Evolutionary conservation across 2,329 filamentous ascomycete species (phyloP).

Genomic region (Microsporum ferrugineum): DNA sequence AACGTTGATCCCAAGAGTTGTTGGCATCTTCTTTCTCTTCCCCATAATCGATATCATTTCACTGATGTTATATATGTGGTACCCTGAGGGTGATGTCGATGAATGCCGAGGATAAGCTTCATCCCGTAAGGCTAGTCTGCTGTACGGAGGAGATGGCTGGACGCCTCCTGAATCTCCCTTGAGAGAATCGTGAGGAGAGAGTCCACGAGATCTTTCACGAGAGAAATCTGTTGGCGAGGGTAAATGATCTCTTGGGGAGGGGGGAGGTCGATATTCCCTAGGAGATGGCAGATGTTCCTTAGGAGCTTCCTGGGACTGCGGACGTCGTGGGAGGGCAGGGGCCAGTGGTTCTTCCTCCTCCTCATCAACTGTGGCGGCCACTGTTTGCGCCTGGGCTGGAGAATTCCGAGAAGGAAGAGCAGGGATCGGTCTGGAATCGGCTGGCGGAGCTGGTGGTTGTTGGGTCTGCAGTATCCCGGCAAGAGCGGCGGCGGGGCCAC

Average conservation of each 20-base stretch:
- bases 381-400: conserved; percentile 41
- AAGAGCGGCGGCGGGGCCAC: conserved; percentile 48
- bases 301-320: conserved; percentile 47
- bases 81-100: conserved; percentile 58
- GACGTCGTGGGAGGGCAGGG: conserved; percentile 53
- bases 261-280: conserved; percentile 36
- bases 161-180: conserved; percentile 35
- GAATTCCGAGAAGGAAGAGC: conserved; percentile 23
- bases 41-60: conserved; percentile 97
- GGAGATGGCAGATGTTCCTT: conserved; percentile 45
- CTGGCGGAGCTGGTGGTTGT: conserved; percentile 25
- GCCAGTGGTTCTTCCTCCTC: conserved; percentile 46
- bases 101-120: conserved; percentile 36
- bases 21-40: conserved; percentile 96
- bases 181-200: conserved; percentile 24
- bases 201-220: conserved; percentile 8
- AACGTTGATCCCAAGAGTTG: conserved; percentile 87
- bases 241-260: conserved; percentile 44
- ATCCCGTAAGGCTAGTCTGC: conserved; percentile 35
- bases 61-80: conserved; percentile 91
- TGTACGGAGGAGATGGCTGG: conserved; percentile 46
- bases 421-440: conserved; percentile 22
- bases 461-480: conserved; percentile 38
- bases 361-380: conserved; percentile 57
- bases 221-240: conserved; percentile 41